Evolutionary conservation across 352 stramenopile genomes (phyloP), one percentile per base, ranked within the genome.

Genomic region (Phytophthora lateralis): DNA sequence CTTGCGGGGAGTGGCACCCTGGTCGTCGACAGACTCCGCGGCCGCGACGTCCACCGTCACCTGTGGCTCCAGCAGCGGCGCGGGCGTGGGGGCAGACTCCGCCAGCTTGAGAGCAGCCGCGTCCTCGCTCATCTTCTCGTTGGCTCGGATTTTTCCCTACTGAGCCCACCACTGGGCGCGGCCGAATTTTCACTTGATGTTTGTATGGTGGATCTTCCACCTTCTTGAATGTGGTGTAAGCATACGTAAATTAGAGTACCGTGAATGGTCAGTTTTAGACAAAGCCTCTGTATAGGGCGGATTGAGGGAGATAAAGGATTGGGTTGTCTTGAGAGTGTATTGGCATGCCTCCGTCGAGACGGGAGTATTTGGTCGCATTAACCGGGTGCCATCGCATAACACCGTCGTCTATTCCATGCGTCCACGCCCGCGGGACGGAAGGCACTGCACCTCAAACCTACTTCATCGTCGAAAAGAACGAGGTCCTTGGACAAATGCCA

Each of bases 331-430:
- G 34, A 65, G 42, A 53, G 64, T 79, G 46, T 72, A 73, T 75
- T 69, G 21, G 21, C 12, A 8, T 51, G 39, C 38, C 55, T 45
- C 29, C 30, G 21, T 48, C 45, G 44, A 57, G 34, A 21, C 42
- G 50, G 66, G 60, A 81, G 74, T 55, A 67, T 65, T 66, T 64
- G 76, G 79, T 90, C 74, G 79, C 86, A 95, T 96, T 96, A 96
- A 96, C 87, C 87, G 78, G 83, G 85, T 91, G 87, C 85, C 87
- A 96, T 96, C 87, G 87, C 87, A 88, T 87, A 94, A 96, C 87
- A 92, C 85, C 87, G 82, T 96, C 87, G 87, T 96, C 71, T 96
- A 94, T 93, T 96, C 87, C 87, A 96, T 96, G 87, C 85, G 76
- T 83, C 72, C 73, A 49, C 54, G 38, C 46, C 46, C 47, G n/a